A percentile compares a stretch with the other conserved stretches of the same genome.
Conservation (phyloP, 2,329 filamentous ascomycete genomes). For the Dothideomycetes sp. region DNA sequence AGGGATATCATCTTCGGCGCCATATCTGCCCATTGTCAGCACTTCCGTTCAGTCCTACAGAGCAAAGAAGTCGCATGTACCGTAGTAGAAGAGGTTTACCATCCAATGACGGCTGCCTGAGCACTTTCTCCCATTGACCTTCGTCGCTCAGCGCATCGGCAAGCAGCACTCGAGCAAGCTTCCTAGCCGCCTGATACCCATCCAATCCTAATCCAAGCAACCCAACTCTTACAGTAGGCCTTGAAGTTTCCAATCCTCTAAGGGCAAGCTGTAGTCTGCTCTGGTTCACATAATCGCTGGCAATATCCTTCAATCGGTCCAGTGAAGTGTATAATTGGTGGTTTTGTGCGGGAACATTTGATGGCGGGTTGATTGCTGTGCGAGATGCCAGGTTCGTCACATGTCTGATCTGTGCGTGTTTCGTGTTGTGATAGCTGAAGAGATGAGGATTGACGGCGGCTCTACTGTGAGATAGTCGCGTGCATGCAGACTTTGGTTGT, state of each 20-base stretch:
- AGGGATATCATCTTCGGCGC: slow-evolving; percentile 39
- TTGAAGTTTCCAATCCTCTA: slow-evolving; percentile 49
- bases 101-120: slow-evolving; percentile 25
- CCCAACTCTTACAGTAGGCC: slow-evolving; percentile 47
- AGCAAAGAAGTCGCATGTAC: slow-evolving; percentile 18
- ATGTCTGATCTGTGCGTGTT: slow-evolving; percentile 2
- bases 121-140: slow-evolving; percentile 34
- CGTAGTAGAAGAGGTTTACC: slow-evolving; percentile 34
- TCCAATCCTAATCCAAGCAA: slow-evolving; percentile 31
- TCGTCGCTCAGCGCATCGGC: slow-evolving; percentile 37
- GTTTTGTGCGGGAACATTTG: slow-evolving; percentile 43
- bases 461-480: slow-evolving; percentile 3
- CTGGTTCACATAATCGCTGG: slow-evolving; percentile 55
- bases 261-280: slow-evolving; percentile 63
- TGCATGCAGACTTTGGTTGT: not conserved
- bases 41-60: not conserved
- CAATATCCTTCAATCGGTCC: slow-evolving; percentile 50
- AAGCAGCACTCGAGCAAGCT: slow-evolving; percentile 54
- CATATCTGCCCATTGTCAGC: slow-evolving; percentile 38
- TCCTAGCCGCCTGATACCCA: slow-evolving; percentile 46
- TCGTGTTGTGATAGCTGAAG: not conserved
- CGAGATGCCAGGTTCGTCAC: slow-evolving; percentile 35
- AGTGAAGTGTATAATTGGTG: slow-evolving; percentile 52
- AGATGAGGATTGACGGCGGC: not conserved
- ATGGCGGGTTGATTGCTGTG: slow-evolving; percentile 45